Conservation (phyloP, 495 filamentous ascomycete genomes). For the Peziza echinospora region DNA sequence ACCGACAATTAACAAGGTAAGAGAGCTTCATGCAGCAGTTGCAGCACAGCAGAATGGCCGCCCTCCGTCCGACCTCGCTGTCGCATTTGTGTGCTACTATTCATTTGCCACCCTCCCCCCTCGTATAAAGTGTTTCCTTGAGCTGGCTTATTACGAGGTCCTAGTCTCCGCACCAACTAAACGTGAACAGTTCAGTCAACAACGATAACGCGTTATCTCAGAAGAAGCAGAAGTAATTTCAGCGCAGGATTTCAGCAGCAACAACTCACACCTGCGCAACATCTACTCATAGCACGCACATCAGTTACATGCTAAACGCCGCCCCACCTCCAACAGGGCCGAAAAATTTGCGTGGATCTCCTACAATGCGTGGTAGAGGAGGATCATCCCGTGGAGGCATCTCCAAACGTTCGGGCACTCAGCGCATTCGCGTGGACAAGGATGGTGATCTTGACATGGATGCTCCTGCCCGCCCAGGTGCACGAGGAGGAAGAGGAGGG, state of each 20-base stretch:
- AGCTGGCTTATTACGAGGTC: not conserved
- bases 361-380: not conserved
- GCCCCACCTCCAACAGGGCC: not conserved
- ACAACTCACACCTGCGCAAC: too few species aligned
- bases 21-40: too few species aligned
- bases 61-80: too few species aligned
- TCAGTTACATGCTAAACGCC: not conserved
- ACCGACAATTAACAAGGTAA: too few species aligned
- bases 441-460: slow-evolving; percentile 78
- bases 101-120: not conserved
- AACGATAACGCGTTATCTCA: not conserved
- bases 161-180: not conserved
- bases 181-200: not conserved
- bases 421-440: slow-evolving; percentile 36
- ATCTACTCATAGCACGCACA: too few species aligned
- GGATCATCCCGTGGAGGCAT: slow-evolving; percentile 37
- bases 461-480: slow-evolving; percentile 20
- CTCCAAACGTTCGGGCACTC: slow-evolving; percentile 36
- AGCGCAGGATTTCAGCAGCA: too few species aligned
- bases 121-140: not conserved
- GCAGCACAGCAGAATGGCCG: too few species aligned
- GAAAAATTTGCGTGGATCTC: not conserved
- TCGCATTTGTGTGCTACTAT: too few species aligned
- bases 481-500: slow-evolving; percentile 23
- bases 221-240: too few species aligned